Evolutionary conservation across 495 filamentous ascomycete genomes (phyloP), one percentile per base, ranked within the genome.

Genomic region (Trichoderma reesei): DNA sequence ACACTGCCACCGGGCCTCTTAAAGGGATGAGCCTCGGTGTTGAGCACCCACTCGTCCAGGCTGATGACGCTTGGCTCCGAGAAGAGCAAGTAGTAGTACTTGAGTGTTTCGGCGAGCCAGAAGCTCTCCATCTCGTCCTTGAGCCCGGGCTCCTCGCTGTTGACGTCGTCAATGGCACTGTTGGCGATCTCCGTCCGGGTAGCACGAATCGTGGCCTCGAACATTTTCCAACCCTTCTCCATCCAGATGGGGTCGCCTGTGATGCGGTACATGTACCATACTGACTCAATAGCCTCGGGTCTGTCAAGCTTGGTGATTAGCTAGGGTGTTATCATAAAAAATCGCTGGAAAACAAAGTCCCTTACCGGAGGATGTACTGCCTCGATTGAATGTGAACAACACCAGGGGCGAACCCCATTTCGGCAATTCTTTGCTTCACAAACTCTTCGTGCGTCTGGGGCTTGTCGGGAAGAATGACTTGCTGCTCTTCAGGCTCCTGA

Each of bases 211-310:
- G 96, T 82, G 9, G 90, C 82, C 70, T 87, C 75, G 71, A 92
- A 96, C 92, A 96, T 96, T 60, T 84, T 82, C 92, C 92, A 96
- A 20, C 91, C 92, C 68, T 89, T 89, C 64, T 89, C 84, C 63
- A 90, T 90, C 90, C 91, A 96, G 59, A 76, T 72, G 0, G 81
- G 73, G 63, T 94, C 89, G 62, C 90, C 92, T 0, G 91, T 96
- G 67, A 94, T 86, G 69, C 92, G 89, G 78, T 89, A 96, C 88
- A 96, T 91, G 78, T 95, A 92, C 82, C 91, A 96, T 14, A 96
- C 90, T 1, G 90, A 95, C 73, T 96, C 92, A 67, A 96, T 96
- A 3, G 92, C 92, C 78, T 96, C 92, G 54, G 92, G 92, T 56
- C 90, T 92, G n/a, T n/a, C n/a, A n/a, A 64, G 26, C 13, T 8